phyloP scores from a whole-genome alignment of 2,329 filamentous ascomycete species.

The Geosmithia putterillii region DNA sequence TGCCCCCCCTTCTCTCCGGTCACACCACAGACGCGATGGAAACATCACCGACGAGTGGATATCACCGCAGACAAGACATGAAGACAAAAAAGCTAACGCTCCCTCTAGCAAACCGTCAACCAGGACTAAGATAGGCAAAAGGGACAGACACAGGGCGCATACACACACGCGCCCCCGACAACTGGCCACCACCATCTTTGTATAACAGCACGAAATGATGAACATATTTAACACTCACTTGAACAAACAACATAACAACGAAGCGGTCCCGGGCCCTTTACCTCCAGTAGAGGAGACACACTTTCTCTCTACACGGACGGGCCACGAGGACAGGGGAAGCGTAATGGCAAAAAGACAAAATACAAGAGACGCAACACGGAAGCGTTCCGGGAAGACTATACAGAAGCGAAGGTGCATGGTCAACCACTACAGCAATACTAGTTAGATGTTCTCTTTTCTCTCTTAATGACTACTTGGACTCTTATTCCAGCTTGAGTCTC shows the following conservation, averaged over 20 bases:
- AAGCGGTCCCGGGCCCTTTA: too few relatives aligned
- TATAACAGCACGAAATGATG: conserved; percentile 5
- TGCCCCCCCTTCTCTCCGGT: not conserved
- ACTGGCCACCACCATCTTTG: not conserved
- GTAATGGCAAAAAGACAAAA: too few relatives aligned
- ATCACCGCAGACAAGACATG: not conserved
- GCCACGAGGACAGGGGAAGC: too few relatives aligned
- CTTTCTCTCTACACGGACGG: too few relatives aligned
- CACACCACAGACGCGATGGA: not conserved
- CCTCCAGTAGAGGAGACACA: too few relatives aligned
- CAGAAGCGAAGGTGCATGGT: too few relatives aligned
- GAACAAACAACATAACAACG: not conserved
- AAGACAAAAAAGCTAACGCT: not conserved
- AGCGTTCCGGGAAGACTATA: too few relatives aligned
- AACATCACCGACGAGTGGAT: not conserved
- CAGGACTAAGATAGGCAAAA: conserved; percentile 5
- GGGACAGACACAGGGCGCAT: not conserved
- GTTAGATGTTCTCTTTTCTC: too few relatives aligned
- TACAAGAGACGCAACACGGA: too few relatives aligned
- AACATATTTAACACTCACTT: conserved; percentile 1
- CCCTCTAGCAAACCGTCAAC: conserved; percentile 12
- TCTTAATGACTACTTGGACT: too few relatives aligned
- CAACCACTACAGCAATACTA: too few relatives aligned
- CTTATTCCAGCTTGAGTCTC: too few relatives aligned
- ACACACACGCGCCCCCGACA: not conserved